Evolutionary conservation across 140 eudicot species (phyloP), one percentile per base, ranked within the genome.

Genomic region (Senecio squalidus): DNA sequence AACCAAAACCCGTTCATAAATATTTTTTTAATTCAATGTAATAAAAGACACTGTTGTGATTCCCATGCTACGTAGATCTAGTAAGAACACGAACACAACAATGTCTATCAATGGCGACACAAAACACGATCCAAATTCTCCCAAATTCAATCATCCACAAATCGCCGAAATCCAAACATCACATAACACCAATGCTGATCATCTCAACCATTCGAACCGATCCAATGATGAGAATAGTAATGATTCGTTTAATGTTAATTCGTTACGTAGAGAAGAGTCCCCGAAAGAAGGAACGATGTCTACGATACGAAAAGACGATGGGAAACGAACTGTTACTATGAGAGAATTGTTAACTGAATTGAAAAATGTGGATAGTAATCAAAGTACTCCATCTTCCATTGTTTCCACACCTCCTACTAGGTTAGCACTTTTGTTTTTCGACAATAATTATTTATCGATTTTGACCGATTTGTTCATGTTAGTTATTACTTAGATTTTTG

Each of bases 311-410:
- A 63, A 71, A 26, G 80, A 69, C 27, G 75, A 79, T 58, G 97
- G 78, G 9, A 73, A 41, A 53, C 80, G 76, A 15, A 76, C 80
- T 39, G 75, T 84, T 56, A 84, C 91, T 4, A 84, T 84, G 95
- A 71, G 79, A 51, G 94, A 86, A 60, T 78, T 90, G 72, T 50
- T 90, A 54, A 72, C 67, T 48, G 97, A 79, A 62, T 85, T 85
- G 83, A 80, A 83, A 81, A 81, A 36, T 52, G 86, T 68, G 10
- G 81, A 68, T 24, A 66, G 46, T 30, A 62, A 29, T 50, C 69
- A 69, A 39, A 81, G 34, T 55, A 61, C 76, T 31, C 79, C 77
- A 10, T 11, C 77, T 24, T 38, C 77, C 5, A 53, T 58, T 3
- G 69, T 25, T 23, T 69, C 66, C 2, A 52, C 63, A 21, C 67